A percentile compares a stretch with the other conserved stretches of the same genome.
Evolutionary conservation across 306 rosid genomes (phyloP).

Genomic region (Quercus engelmannii): DNA sequence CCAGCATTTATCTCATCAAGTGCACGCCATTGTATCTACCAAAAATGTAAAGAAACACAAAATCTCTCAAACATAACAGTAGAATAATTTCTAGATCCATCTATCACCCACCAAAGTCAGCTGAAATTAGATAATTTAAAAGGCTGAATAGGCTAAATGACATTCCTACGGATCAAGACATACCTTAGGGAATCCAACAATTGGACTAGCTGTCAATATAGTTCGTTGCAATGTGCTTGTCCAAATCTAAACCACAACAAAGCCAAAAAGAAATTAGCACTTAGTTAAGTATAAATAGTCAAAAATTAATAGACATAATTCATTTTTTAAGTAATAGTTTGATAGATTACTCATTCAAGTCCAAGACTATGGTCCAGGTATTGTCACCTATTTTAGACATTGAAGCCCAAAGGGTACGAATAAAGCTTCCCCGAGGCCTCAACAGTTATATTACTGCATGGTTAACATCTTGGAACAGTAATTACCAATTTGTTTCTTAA

Average conservation of each 20-base stretch:
- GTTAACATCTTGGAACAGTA: not conserved
- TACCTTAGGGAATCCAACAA: conserved; percentile 95
- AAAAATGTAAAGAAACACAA: not conserved
- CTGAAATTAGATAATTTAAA: not conserved
- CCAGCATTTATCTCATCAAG: conserved; percentile 92
- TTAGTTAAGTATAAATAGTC: not conserved
- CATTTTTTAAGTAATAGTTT: not conserved
- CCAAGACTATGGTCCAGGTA: not conserved
- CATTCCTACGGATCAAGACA: conserved; percentile 21
- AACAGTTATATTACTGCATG: not conserved
- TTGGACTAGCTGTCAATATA: conserved; percentile 82
- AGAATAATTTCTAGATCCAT: conserved; percentile 1
- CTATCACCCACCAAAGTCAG: not conserved
- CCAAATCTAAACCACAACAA: conserved; percentile 68
- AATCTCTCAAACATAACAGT: not conserved
- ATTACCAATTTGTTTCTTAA: not conserved
- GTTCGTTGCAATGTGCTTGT: conserved; percentile 96
- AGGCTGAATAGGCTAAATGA: not conserved
- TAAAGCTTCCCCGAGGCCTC: no score
- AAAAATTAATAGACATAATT: not conserved
- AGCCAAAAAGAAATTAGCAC: not conserved
- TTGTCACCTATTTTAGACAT: not conserved
- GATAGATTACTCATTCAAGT: not conserved
- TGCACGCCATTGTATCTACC: conserved; percentile 99
- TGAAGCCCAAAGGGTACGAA: not conserved